Conservation (phyloP, 305 asterid species). For the Fraxinus latifolia region DNA sequence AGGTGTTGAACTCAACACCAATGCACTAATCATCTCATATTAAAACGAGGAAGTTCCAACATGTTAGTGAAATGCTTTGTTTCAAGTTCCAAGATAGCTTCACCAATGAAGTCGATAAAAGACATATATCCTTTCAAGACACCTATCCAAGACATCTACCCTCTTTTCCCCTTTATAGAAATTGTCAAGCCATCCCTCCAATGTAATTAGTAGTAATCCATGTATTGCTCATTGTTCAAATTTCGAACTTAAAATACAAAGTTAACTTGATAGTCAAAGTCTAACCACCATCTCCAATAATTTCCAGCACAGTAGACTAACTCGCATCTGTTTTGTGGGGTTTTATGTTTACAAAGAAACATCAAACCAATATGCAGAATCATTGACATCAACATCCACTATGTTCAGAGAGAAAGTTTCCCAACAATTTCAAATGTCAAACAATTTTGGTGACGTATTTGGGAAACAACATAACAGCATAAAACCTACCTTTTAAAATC, state of each 20-base stretch:
- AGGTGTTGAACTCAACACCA: background rate
- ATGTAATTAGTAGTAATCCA: background rate
- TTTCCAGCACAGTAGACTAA: background rate
- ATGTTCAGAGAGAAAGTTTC: background rate
- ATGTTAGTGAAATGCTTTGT: background rate
- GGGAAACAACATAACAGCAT: background rate
- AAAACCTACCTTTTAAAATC: background rate
- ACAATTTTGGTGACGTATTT: background rate
- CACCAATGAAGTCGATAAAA: background rate
- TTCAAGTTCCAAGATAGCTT: background rate
- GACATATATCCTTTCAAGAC: background rate
- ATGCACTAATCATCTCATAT: background rate
- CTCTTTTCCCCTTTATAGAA: background rate
- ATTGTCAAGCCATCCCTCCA: background rate
- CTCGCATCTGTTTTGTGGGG: background rate
- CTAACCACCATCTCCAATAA: background rate
- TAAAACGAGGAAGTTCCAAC: background rate
- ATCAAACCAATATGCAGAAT: background rate
- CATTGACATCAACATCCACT: background rate
- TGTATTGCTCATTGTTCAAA: background rate
- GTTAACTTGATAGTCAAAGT: background rate
- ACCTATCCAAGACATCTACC: background rate
- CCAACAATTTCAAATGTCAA: background rate
- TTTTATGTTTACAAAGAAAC: background rate
- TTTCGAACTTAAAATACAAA: background rate